Conservation (phyloP, 129 eudicot genomes). For the Arctium minus region DNA sequence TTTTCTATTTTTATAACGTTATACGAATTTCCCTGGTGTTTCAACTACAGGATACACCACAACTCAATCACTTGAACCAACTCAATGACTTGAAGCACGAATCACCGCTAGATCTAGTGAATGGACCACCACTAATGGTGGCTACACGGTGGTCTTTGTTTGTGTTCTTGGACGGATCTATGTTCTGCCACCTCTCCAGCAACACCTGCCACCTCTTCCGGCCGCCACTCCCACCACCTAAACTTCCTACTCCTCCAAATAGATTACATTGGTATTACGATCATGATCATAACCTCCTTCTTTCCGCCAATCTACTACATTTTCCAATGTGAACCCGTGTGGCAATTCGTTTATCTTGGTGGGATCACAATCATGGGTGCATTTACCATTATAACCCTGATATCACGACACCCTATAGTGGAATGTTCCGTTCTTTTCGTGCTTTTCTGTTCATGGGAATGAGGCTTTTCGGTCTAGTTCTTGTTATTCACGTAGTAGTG, state of each 20-base stretch:
- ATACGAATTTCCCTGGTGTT: neutral
- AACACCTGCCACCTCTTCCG: conserved; percentile 80
- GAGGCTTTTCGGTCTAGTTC: conserved; percentile 70
- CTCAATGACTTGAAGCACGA: conserved; percentile 59
- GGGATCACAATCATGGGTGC: conserved; percentile 67
- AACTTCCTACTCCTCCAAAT: conserved; percentile 55
- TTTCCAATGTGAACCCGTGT: conserved; percentile 72
- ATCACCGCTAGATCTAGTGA: conserved; percentile 34
- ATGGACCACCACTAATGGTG: conserved; percentile 28
- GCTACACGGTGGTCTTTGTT: conserved; percentile 79
- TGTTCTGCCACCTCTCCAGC: conserved; percentile 96
- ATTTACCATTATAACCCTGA: conserved; percentile 58
- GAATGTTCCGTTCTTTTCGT: conserved; percentile 55
- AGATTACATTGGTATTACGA: conserved; percentile 73
- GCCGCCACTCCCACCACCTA: conserved; percentile 73
- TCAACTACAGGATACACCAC: conserved; percentile 47
- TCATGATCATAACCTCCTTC: conserved; percentile 92
- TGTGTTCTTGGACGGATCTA: conserved; percentile 75
- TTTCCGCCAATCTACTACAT: conserved; percentile 95
- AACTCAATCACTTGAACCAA: neutral
- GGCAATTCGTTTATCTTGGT: conserved; percentile 71
- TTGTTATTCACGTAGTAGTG: conserved; percentile 60
- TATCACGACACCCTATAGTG: conserved; percentile 61
- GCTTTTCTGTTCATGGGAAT: conserved; percentile 64
- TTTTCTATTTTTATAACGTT: neutral